Conservation (phyloP, 2,329 filamentous ascomycete genomes). For the Curvularia verruculosa region DNA sequence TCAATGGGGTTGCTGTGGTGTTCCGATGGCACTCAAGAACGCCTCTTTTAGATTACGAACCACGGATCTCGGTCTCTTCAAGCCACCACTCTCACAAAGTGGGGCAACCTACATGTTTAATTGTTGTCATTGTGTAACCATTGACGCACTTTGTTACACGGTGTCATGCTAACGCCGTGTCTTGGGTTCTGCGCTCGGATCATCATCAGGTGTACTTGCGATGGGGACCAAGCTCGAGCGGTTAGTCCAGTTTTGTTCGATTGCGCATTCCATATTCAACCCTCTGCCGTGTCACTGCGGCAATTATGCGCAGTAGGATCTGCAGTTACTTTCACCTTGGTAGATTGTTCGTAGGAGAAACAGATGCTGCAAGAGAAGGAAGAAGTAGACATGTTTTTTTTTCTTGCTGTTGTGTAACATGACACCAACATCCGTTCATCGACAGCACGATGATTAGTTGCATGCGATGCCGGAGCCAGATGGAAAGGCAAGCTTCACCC, state of each 20-base stretch:
- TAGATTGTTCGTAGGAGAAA: neutral
- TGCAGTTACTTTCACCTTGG: neutral
- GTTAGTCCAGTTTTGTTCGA: constrained; percentile 2
- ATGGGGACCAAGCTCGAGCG: constrained; percentile 3
- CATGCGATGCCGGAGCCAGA: neutral
- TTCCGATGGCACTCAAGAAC: neutral
- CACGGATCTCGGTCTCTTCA: constrained; percentile 1
- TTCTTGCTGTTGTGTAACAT: constrained; percentile 4
- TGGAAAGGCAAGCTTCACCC: constrained; percentile 5
- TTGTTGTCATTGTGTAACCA: constrained; percentile 14
- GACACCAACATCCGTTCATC: neutral
- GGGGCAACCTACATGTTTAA: constrained; percentile 12
- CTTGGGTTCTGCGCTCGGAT: constrained; percentile 13
- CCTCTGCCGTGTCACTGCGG: constrained; percentile 5
- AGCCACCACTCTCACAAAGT: constrained; percentile 10
- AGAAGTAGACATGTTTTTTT: neutral
- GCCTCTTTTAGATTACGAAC: neutral
- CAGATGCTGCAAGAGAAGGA: constrained; percentile 3
- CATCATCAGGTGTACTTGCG: constrained; percentile 19
- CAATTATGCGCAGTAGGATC: constrained; percentile 3
- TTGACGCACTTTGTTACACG: constrained; percentile 12
- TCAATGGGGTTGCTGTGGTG: neutral
- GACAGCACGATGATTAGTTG: neutral
- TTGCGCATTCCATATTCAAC: constrained; percentile 10
- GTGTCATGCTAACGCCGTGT: constrained; percentile 11